A percentile compares a stretch with the other conserved stretches of the same genome.
Evolutionary conservation across 140 eudicot species (phyloP).

Genomic region (Anethum foeniculum): DNA sequence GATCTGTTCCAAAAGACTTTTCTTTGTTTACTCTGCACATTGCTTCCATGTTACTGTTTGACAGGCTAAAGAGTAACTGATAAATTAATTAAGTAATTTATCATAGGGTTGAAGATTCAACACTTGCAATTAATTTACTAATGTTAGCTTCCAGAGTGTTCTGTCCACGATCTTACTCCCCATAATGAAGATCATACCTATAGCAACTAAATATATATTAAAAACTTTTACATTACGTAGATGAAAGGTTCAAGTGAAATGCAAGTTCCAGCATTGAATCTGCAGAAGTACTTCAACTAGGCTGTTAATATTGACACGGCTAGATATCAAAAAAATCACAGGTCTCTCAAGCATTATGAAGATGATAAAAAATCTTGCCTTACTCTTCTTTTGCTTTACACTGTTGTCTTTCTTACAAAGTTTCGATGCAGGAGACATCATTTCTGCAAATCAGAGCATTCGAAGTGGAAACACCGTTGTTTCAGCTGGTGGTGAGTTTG

Average conservation of each 20-base stretch:
- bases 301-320: too few species aligned
- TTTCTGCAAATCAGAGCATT: conserved; percentile 21
- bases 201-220: not conserved
- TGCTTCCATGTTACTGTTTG: too few species aligned
- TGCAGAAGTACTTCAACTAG: not conserved
- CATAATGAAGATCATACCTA: too few species aligned
- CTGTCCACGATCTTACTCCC: not conserved
- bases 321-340: too few species aligned
- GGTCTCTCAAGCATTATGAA: not conserved
- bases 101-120: too few species aligned
- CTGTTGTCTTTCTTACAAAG: conserved; percentile 5
- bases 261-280: not conserved
- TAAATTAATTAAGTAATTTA: too few species aligned
- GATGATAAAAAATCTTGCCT: conserved; percentile 6
- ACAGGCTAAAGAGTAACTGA: too few species aligned
- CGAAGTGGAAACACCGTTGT: conserved; percentile 27
- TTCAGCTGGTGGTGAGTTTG: conserved; percentile 21
- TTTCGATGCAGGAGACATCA: conserved; percentile 26
- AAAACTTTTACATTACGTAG: not conserved
- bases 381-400: conserved; percentile 15
- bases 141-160: not conserved
- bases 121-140: too few species aligned
- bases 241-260: not conserved
- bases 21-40: too few species aligned
- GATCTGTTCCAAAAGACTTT: too few species aligned